Conservation (phyloP, 331 rosid species). For the Saraca asoca region DNA sequence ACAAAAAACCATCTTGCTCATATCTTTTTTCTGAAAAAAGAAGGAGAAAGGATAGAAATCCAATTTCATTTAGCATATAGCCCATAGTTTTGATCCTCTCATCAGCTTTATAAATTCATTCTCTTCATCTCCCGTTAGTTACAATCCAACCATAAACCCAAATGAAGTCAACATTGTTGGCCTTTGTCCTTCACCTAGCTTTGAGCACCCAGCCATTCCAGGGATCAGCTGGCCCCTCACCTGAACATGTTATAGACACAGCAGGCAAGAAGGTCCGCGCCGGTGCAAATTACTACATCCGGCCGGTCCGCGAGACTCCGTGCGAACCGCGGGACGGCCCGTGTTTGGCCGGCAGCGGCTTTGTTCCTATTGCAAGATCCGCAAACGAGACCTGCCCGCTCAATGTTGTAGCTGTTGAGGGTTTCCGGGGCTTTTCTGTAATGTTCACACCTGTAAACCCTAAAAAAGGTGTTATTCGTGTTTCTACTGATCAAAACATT, state of each 20-base stretch:
- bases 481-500: conserved; percentile 54
- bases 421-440: conserved; percentile 41
- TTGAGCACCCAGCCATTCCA: background rate
- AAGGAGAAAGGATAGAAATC: too few species aligned
- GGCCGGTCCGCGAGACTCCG: background rate
- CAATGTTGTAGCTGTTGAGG: conserved; percentile 44
- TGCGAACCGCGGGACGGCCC: conserved; percentile 2
- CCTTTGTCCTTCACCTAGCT: background rate
- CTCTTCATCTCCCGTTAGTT: too few species aligned
- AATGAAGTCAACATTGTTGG: background rate
- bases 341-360: background rate
- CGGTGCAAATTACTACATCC: background rate
- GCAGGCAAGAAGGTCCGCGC: conserved; percentile 11
- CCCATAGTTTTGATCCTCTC: too few species aligned
- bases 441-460: conserved; percentile 37
- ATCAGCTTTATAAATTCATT: too few species aligned
- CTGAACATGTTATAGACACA: background rate
- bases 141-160: too few species aligned
- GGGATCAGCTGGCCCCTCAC: background rate
- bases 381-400: conserved; percentile 42
- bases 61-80: too few species aligned
- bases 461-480: conserved; percentile 38
- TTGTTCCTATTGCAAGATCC: background rate
- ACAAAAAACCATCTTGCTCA: too few species aligned
- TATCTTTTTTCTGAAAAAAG: too few species aligned